Percentiles rank a stretch among this genome's conserved stretches.
These are phyloP conservation scores for Candida chilensis DNA, from an alignment of 805 yeast genomes.

Conservation along the genomic window DNA sequence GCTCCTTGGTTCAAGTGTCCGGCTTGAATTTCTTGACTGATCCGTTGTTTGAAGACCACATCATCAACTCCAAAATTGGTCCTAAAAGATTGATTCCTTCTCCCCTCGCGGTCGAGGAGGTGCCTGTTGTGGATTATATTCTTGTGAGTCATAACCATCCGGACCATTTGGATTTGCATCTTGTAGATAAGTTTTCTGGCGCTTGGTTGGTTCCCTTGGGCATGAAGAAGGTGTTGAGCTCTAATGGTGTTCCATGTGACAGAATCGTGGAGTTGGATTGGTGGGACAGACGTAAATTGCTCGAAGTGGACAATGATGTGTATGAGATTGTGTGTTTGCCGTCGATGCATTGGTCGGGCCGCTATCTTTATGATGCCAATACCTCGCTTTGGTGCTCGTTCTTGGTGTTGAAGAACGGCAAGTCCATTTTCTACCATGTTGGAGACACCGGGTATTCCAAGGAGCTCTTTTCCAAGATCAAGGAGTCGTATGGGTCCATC, in stretches of 20 bases:
- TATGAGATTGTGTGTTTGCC: conserved; percentile 87
- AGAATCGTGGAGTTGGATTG: conserved; percentile 76
- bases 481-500: conserved; percentile 54
- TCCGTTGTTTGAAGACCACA: conserved; percentile 64
- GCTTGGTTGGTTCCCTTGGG: conserved; percentile 90
- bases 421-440: conserved; percentile 78
- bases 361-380: conserved; percentile 74
- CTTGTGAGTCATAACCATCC: conserved; percentile 93
- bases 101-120: conserved; percentile 55
- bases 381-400: conserved; percentile 85
- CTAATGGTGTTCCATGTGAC: conserved; percentile 37
- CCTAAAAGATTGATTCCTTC: conserved; percentile 79
- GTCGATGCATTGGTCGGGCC: conserved; percentile 96
- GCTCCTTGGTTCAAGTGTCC: conserved; percentile 63
- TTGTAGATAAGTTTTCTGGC: conserved; percentile 34
- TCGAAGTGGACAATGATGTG: conserved; percentile 24
- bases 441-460: conserved; percentile 92
- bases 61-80: conserved; percentile 58
- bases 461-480: conserved; percentile 63
- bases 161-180: conserved; percentile 74
- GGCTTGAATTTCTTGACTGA: conserved; percentile 77
- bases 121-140: conserved; percentile 56
- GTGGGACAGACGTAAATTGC: conserved; percentile 68
- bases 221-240: conserved; percentile 46
- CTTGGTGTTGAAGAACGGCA: conserved; percentile 53